A percentile compares a stretch with the other conserved stretches of the same genome.
phyloP scores from a whole-genome alignment of 2,329 filamentous ascomycete species.

The Onygenales sp. region DNA sequence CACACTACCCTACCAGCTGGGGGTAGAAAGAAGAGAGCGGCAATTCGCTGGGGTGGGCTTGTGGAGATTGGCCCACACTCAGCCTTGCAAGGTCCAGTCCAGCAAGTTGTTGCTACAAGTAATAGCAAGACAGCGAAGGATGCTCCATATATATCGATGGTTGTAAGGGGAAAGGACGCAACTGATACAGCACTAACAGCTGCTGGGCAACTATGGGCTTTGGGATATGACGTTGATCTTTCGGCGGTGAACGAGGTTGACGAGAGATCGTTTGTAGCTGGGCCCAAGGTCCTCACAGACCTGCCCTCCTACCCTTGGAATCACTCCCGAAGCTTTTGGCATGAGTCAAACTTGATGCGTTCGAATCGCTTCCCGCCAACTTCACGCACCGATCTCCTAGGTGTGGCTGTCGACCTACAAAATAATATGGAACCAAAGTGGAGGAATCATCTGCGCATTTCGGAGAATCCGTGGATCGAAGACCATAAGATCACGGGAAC shows the following conservation, averaged over 20 bases:
- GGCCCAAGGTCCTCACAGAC: conserved; percentile 1
- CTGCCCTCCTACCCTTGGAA: conserved; percentile 10
- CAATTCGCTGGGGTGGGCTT: conserved; percentile 2
- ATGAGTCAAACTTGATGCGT: conserved; percentile 3
- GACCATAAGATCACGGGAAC: conserved; percentile 18
- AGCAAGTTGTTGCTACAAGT: conserved; percentile 8
- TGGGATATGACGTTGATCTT: background rate
- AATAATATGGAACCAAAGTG: conserved; percentile 15
- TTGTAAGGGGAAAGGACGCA: background rate
- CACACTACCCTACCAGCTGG: background rate
- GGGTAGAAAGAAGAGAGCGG: background rate
- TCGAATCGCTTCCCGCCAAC: background rate
- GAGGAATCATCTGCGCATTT: conserved; percentile 19
- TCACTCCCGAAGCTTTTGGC: conserved; percentile 8
- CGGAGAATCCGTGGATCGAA: conserved; percentile 21
- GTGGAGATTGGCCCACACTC: conserved; percentile 18
- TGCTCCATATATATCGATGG: background rate
- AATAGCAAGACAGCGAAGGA: background rate
- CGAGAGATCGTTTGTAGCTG: background rate
- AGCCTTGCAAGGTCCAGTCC: conserved; percentile 14
- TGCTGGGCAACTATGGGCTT: background rate
- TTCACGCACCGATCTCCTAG: background rate
- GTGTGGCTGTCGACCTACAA: background rate
- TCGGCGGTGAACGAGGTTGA: background rate
- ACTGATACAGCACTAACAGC: background rate